Conservation (phyloP, 2,329 filamentous ascomycete species). For the Didymella pomorum region DNA sequence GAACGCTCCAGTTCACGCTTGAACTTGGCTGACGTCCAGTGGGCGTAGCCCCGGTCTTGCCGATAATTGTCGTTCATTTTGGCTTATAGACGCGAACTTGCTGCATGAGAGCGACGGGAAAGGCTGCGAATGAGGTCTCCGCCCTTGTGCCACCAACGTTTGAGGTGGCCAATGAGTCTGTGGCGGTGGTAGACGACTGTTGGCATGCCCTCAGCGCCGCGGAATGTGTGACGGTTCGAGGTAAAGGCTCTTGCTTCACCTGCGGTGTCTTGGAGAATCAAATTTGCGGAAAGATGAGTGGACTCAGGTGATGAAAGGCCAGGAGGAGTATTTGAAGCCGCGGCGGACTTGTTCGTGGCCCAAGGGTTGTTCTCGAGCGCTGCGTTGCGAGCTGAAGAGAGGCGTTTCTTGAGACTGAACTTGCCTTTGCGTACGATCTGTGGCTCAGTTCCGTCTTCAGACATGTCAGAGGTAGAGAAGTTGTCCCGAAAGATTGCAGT, state of each 20-base stretch:
- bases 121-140: conserved; percentile 29
- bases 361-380: conserved; percentile 24
- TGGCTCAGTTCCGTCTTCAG: conserved; percentile 38
- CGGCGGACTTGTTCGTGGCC: conserved; percentile 21
- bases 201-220: conserved; percentile 38
- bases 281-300: conserved; percentile 18
- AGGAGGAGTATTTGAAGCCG: conserved; percentile 12
- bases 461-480: conserved; percentile 35
- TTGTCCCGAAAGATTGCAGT: conserved; percentile 38
- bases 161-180: conserved; percentile 30
- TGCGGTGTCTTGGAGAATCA: conserved; percentile 29
- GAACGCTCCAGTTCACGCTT: background rate
- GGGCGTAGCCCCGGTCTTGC: background rate
- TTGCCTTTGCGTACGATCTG: conserved; percentile 33
- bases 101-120: conserved; percentile 10
- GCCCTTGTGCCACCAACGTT: conserved; percentile 36
- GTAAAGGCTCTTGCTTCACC: conserved; percentile 31
- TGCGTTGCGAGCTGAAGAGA: conserved; percentile 31
- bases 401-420: conserved; percentile 35
- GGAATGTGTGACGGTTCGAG: conserved; percentile 37
- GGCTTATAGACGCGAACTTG: background rate
- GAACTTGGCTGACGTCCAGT: conserved; percentile 10
- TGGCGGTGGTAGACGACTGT: conserved; percentile 31
- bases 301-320: conserved; percentile 28
- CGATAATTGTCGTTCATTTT: background rate